Evolutionary conservation across 192 early-diverging fungal genomes (phyloP).

Genomic region (Blastocladiella britannica): DNA sequence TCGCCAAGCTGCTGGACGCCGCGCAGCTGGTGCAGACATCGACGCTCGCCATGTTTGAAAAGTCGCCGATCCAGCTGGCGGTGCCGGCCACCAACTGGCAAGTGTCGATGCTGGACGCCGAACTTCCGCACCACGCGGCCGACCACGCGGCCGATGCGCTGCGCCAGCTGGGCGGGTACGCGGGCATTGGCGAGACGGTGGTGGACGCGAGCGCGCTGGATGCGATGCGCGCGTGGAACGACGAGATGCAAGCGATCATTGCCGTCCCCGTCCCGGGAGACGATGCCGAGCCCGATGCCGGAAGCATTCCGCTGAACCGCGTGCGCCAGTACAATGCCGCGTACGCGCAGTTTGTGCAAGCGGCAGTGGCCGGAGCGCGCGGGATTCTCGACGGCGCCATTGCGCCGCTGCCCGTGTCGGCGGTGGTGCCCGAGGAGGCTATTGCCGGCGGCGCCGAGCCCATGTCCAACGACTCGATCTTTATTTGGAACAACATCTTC

Average conservation of each 20-base stretch:
- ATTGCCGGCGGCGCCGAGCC: not conserved
- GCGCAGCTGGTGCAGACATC: not conserved
- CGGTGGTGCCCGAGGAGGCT: no score
- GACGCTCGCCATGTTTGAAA: not conserved
- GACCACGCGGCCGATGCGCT: slow-evolving; percentile 20
- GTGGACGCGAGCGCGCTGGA: slow-evolving; percentile 19
- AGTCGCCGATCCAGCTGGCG: not conserved
- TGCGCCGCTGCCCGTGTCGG: not conserved
- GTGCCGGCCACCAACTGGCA: not conserved
- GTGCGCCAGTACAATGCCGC: not conserved
- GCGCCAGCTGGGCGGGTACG: slow-evolving; percentile 38
- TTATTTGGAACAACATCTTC: slow-evolving; percentile 87
- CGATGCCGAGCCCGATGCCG: not conserved
- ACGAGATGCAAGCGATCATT: slow-evolving; percentile 28
- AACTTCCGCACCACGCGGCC: slow-evolving; percentile 19
- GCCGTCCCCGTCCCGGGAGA: no score
- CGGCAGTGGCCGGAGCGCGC: not conserved
- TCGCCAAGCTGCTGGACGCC: slow-evolving; percentile 35
- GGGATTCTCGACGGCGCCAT: not conserved
- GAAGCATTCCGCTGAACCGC: not conserved
- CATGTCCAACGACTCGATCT: slow-evolving; percentile 24
- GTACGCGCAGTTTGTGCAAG: not conserved
- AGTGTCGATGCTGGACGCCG: not conserved
- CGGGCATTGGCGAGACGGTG: slow-evolving; percentile 31
- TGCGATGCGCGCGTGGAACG: slow-evolving; percentile 84